Evolutionary conservation across 306 rosid species (phyloP), one percentile per base, ranked within the genome.

Genomic region (Prunus davidiana): DNA sequence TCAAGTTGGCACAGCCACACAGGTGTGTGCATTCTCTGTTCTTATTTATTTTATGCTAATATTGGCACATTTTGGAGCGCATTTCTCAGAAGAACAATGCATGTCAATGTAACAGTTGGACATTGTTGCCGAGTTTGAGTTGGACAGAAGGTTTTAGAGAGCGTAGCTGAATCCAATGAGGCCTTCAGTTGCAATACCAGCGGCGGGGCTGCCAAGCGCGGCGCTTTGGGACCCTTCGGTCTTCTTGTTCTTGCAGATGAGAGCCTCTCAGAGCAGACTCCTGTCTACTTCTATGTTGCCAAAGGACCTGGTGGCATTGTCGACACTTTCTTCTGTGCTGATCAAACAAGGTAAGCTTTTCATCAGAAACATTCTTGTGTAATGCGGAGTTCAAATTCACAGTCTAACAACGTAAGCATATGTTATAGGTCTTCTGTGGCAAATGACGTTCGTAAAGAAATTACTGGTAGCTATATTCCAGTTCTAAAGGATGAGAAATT

Each of bases 141-240:
- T 92, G 69, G 91, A 90, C 30, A 84, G 62, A 87, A 84, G 86
- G 88, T 88, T n/a, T 3, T 92, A 24, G 84, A 89, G 71, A 83
- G 78, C 77, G 75, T 69, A 22, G 13, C 25, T 18, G n/a, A 62
- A 30, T 78, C 86, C 74, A 79, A 85, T 14, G 76, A 12, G 43
- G 80, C 84, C n/a, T 94, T 86, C 80, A 81, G 77, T 45, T 94
- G 98, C 62, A 47, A 84, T 41, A 78, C 27, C 12, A 81, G 92
- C 24, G 88, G 93, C 4, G 98, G 98, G 73, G 88, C 89, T 60
- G 54, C 71, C 4, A 12, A 76, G 18, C 91, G 96, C 4, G 96
- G 92, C 15, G 93, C 96, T 13, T 78, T 95, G 55, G 98, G 98
- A 76, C 98, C 98, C 56, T 95, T 92, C 64, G 98, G 98, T 77